These are phyloP conservation scores for Aspergillus japonicus DNA, from an alignment of 2,329 filamentous ascomycete genomes.

Conservation along the genomic window DNA sequence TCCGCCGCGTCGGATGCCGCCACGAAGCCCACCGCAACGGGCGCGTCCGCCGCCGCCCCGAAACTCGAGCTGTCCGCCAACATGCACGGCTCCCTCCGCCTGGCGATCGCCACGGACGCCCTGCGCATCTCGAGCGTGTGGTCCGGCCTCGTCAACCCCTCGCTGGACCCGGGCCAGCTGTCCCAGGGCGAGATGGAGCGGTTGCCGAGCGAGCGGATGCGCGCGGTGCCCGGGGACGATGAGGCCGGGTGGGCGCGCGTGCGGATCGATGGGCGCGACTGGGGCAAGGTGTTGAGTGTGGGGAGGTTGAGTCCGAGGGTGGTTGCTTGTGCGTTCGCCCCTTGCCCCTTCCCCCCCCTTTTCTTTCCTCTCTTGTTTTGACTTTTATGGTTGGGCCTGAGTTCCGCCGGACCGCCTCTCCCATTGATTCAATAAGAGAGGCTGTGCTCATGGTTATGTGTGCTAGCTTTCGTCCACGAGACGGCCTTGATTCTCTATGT, in stretches of 20 bases:
- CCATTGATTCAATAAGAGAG: too few species aligned
- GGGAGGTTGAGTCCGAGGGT: conserved; percentile 85
- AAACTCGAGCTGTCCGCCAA: conserved; percentile 87
- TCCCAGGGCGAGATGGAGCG: conserved; percentile 65
- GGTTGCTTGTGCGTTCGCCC: conserved; percentile 69
- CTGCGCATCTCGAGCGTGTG: conserved; percentile 83
- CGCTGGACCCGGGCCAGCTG: conserved; percentile 76
- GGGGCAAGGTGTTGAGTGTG: conserved; percentile 91
- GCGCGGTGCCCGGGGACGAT: conserved; percentile 61
- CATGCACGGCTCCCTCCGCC: conserved; percentile 82
- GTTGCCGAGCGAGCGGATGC: conserved; percentile 79
- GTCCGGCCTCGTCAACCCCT: conserved; percentile 81
- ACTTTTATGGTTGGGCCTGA: too few species aligned
- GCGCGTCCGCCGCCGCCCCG: conserved; percentile 37
- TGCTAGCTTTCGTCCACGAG: conserved; percentile 45
- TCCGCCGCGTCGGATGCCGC: conserved; percentile 32
- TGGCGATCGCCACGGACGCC: conserved; percentile 79
- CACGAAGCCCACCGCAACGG: conserved; percentile 24
- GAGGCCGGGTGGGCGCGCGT: conserved; percentile 86
- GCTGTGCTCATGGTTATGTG: too few species aligned
- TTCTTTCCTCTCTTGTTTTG: not conserved
- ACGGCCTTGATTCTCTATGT: conserved; percentile 48
- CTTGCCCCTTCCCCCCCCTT: too few species aligned
- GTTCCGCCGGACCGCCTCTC: too few species aligned
- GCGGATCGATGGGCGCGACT: conserved; percentile 87